A percentile compares a stretch with the other conserved stretches of the same genome.
These are phyloP conservation scores for Trypanosoma cruzi DNA, from an alignment of 208 protist species.

Conservation along the genomic window DNA sequence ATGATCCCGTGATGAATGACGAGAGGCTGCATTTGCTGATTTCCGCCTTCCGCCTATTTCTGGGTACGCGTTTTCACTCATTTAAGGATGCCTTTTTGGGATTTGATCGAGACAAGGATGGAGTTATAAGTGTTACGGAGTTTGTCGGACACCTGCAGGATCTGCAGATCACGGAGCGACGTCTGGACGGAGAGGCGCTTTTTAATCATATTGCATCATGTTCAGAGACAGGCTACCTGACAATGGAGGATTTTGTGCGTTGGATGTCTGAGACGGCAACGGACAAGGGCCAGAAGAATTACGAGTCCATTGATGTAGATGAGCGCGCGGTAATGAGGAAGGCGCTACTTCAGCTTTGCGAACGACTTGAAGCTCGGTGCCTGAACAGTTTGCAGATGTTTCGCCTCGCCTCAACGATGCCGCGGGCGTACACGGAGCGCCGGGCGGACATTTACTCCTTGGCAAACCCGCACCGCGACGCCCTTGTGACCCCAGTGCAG, in stretches of 20 bases:
- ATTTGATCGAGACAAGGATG: constrained; percentile 86
- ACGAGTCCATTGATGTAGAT: constrained; percentile 36
- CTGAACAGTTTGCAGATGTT: constrained; percentile 88
- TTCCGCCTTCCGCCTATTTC: constrained; percentile 62
- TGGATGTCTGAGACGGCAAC: constrained; percentile 45
- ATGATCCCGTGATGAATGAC: constrained; percentile 31
- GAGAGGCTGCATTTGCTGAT: constrained; percentile 58
- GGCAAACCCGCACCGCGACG: constrained; percentile 75
- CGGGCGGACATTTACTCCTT: constrained; percentile 71
- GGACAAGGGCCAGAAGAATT: neutral
- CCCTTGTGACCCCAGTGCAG: constrained; percentile 84
- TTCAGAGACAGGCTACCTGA: constrained; percentile 62
- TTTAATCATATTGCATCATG: constrained; percentile 56
- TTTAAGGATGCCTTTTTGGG: constrained; percentile 81
- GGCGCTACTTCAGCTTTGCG: constrained; percentile 58
- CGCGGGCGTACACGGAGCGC: constrained; percentile 65
- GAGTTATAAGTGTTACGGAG: constrained; percentile 72
- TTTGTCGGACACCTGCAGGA: constrained; percentile 64
- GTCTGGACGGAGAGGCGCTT: constrained; percentile 45
- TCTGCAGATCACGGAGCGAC: constrained; percentile 79
- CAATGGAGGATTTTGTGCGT: constrained; percentile 71
- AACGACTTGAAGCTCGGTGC: constrained; percentile 68
- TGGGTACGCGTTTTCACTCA: constrained; percentile 69
- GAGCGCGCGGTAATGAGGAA: constrained; percentile 42
- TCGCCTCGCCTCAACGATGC: constrained; percentile 86